These are phyloP conservation scores for Leishmania tarentolae DNA, from an alignment of 208 protist species.

Conservation along the genomic window DNA sequence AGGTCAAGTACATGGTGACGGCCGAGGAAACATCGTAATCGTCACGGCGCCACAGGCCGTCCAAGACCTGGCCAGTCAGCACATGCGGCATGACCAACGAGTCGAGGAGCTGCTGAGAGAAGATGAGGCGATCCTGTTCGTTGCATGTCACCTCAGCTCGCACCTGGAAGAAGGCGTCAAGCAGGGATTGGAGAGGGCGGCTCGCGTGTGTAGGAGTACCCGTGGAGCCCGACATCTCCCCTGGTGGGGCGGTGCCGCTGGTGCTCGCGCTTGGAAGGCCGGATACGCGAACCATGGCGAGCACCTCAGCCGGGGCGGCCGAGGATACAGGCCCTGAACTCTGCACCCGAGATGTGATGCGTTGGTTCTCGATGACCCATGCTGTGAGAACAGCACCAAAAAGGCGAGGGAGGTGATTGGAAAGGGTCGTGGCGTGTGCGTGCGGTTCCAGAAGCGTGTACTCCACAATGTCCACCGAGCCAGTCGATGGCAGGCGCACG, in stretches of 20 bases:
- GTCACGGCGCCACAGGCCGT: slow-evolving; percentile 61
- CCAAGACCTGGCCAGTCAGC: slow-evolving; percentile 51
- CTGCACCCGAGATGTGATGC: not conserved
- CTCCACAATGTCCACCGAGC: slow-evolving; percentile 27
- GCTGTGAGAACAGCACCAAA: slow-evolving; percentile 46
- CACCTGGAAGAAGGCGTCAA: slow-evolving; percentile 34
- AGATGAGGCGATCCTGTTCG: slow-evolving; percentile 18
- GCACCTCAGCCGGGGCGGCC: not conserved
- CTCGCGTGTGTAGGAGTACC: not conserved
- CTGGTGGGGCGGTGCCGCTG: not conserved
- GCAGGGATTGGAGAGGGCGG: slow-evolving; percentile 27
- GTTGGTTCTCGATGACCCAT: slow-evolving; percentile 46
- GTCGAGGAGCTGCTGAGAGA: slow-evolving; percentile 61
- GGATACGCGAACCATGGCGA: slow-evolving; percentile 12
- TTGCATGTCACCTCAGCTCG: slow-evolving; percentile 12
- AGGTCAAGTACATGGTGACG: slow-evolving; percentile 36
- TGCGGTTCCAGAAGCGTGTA: slow-evolving; percentile 45
- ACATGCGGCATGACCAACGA: slow-evolving; percentile 79
- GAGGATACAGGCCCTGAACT: not conserved
- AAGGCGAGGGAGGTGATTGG: slow-evolving; percentile 44
- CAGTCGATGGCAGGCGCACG: not conserved
- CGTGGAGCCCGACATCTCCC: not conserved
- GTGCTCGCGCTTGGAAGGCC: slow-evolving; percentile 8
- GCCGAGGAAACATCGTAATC: slow-evolving; percentile 40
- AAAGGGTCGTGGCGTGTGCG: slow-evolving; percentile 42